A percentile compares a stretch with the other conserved stretches of the same genome.
Conservation (phyloP, 345 rosid species). For the Noccaea bulbosa region DNA sequence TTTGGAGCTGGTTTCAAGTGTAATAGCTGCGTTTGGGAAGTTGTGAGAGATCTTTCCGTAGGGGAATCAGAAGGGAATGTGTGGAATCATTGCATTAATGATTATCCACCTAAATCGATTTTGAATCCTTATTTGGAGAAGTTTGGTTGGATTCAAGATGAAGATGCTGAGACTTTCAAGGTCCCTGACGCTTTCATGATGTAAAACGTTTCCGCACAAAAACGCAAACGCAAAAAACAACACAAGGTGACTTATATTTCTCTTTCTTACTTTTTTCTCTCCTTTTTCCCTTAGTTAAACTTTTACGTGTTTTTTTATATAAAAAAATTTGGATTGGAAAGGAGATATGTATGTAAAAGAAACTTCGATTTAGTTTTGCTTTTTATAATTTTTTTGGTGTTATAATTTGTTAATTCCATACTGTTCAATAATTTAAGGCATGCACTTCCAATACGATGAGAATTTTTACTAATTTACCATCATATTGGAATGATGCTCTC, state of each 20-base stretch:
- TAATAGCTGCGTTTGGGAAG: slow-evolving; percentile 71
- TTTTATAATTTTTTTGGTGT: slow-evolving; percentile 23
- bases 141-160: slow-evolving; percentile 89
- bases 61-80: slow-evolving; percentile 57
- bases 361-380: slow-evolving; percentile 22
- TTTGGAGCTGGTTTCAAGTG: slow-evolving; percentile 74
- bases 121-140: slow-evolving; percentile 80
- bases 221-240: slow-evolving; percentile 33
- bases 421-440: slow-evolving; percentile 22
- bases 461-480: slow-evolving; percentile 29
- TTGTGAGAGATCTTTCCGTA: slow-evolving; percentile 46
- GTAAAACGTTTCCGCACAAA: slow-evolving; percentile 30
- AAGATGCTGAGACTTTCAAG: slow-evolving; percentile 73
- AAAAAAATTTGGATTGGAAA: slow-evolving; percentile 15
- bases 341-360: slow-evolving; percentile 32
- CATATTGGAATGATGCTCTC: slow-evolving; percentile 25
- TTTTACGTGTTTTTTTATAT: slow-evolving; percentile 1
- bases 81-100: slow-evolving; percentile 70
- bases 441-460: slow-evolving; percentile 28
- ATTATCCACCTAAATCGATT: slow-evolving; percentile 74
- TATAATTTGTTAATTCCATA: slow-evolving; percentile 32
- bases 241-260: slow-evolving; percentile 38
- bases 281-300: neutral
- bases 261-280: neutral
- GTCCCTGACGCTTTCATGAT: slow-evolving; percentile 54